These are phyloP conservation scores for Alternaria sp. DNA, from an alignment of 2,329 filamentous ascomycete genomes.

Conservation along the genomic window DNA sequence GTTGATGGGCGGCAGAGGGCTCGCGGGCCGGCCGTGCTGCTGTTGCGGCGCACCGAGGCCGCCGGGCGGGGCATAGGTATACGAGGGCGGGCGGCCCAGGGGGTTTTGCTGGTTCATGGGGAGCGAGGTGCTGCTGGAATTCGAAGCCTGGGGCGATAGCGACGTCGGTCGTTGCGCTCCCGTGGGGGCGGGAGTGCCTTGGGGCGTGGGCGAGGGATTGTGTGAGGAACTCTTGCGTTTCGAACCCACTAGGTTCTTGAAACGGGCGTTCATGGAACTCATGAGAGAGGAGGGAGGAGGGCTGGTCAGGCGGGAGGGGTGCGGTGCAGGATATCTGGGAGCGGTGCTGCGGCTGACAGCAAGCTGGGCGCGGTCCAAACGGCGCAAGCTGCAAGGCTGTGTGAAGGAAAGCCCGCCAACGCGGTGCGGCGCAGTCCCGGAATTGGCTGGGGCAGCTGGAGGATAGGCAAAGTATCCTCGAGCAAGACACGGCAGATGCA, in stretches of 20 bases:
- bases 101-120: conserved; percentile 63
- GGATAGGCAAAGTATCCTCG: conserved; percentile 1
- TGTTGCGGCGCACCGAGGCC: conserved; percentile 45
- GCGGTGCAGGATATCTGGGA: conserved; percentile 33
- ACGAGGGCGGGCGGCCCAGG: conserved; percentile 68
- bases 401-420: conserved; percentile 20
- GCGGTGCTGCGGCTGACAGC: conserved; percentile 37
- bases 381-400: conserved; percentile 23
- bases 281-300: conserved; percentile 55
- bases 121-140: conserved; percentile 48
- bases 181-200: conserved; percentile 46
- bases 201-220: conserved; percentile 48
- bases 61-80: conserved; percentile 60
- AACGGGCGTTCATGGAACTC: conserved; percentile 80
- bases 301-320: conserved; percentile 32
- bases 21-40: conserved; percentile 56
- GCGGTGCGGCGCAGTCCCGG: conserved; percentile 16
- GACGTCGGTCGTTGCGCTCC: conserved; percentile 46
- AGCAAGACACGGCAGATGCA: background rate
- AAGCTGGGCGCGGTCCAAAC: conserved; percentile 29
- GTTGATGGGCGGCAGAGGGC: conserved; percentile 64
- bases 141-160: conserved; percentile 49
- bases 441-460: conserved; percentile 4
- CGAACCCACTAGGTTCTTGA: conserved; percentile 81
- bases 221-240: conserved; percentile 73